Evolutionary conservation across 192 early-diverging fungal genomes (phyloP), one percentile per base, ranked within the genome.

Genomic region (Chytriomyces hyalinus): DNA sequence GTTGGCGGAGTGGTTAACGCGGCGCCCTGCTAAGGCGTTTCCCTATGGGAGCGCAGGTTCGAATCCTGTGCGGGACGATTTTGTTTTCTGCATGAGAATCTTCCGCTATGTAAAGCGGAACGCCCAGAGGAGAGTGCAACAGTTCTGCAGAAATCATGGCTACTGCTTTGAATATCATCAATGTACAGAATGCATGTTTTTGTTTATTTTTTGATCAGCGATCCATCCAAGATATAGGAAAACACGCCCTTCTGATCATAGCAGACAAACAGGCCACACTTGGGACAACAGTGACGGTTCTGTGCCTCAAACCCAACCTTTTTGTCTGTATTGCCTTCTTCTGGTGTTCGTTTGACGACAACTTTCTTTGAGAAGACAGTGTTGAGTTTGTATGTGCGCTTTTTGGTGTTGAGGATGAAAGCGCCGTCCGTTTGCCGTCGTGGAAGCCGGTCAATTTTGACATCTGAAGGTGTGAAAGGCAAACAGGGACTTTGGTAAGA

Each of bases 31-130:
- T 88, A 88, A 88, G 88, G 78, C 87, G 80, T 83, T 89, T 85
- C 81, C 87, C 82, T 78, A 76, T 88, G 87, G 87, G 81, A 85
- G 88, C 88, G 87, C 88, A 89, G 87, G 88, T 89, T 89, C 88
- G 87, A 89, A 88, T 89, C 88, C 87, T 89, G 88, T 85, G 81
- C 85, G 76, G 82, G 88, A 82, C 88, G 88, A 0, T 57, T 57
- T 57, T 13, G 0, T 36, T 36, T 2, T 36, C 1, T 36, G 1
- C 36, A 36, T 36, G 0, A 57, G 4, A 57, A 13, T 3, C 53
- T 5, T 2, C 20, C 2, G 53, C 53, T 5, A 2, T 36, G 3
- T n/a, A 4, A 36, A 36, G 36, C 3, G 36, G 36, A 36, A 2
- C 36, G 36, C 24, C 24, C 24, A 26, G 24, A 26, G 24, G 24